These are phyloP conservation scores for Kwoniella shandongensis DNA, from an alignment of 768 basidiomycete genomes.

Conservation along the genomic window DNA sequence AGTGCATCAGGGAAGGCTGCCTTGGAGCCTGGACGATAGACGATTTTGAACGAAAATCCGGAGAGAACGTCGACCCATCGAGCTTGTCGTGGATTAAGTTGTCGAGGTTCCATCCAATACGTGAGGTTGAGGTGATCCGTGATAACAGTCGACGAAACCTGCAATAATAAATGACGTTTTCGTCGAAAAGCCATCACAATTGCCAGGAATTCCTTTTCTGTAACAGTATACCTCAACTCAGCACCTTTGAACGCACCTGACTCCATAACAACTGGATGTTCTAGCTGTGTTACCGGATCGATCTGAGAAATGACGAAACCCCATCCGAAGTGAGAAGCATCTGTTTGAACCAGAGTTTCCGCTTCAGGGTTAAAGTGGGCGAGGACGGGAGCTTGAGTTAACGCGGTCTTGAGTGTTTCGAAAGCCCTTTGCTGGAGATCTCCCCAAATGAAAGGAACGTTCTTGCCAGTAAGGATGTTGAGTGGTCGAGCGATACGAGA, in stretches of 20 bases:
- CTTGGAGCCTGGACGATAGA: slow-evolving; percentile 23
- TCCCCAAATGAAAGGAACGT: slow-evolving; percentile 7
- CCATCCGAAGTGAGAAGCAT: slow-evolving; percentile 49
- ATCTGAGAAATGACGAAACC: slow-evolving; percentile 49
- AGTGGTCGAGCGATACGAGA: slow-evolving; percentile 20
- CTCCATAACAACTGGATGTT: slow-evolving; percentile 24
- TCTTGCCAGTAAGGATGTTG: slow-evolving; percentile 13
- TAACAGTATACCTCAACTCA: slow-evolving; percentile 59
- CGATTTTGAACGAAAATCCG: slow-evolving; percentile 19
- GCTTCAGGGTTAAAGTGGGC: slow-evolving; percentile 16
- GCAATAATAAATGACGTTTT: slow-evolving; percentile 14
- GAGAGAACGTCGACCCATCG: slow-evolving; percentile 53
- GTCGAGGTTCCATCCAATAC: slow-evolving; percentile 30
- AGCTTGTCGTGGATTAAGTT: slow-evolving; percentile 57
- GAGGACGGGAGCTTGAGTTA: slow-evolving; percentile 28
- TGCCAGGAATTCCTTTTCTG: slow-evolving; percentile 61
- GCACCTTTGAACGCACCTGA: slow-evolving; percentile 34
- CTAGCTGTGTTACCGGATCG: neutral
- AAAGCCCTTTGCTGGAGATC: slow-evolving; percentile 12
- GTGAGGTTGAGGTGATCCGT: slow-evolving; percentile 6
- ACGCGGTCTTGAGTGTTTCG: slow-evolving; percentile 11
- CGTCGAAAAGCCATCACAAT: slow-evolving; percentile 52
- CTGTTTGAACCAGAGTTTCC: slow-evolving; percentile 28
- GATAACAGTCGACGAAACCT: neutral
- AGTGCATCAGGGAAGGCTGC: slow-evolving; percentile 21